phyloP scores from a whole-genome alignment of 2,329 filamentous ascomycete species.

The Arachnopeziza araneosa region DNA sequence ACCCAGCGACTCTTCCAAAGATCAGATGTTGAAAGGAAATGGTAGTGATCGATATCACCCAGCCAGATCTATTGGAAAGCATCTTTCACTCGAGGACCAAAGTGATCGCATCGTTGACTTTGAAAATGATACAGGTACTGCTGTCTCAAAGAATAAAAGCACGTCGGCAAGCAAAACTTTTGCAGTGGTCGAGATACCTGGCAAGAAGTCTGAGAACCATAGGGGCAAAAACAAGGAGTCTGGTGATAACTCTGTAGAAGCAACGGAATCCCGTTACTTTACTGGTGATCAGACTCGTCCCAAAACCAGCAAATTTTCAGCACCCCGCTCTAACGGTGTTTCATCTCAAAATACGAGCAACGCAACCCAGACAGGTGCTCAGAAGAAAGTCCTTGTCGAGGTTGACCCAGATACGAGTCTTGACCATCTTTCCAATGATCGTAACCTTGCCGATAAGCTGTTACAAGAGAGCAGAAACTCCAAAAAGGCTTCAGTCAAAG shows the following conservation, averaged over 20 bases:
- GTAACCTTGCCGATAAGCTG: background rate
- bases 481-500: background rate
- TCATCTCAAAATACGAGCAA: background rate
- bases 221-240: background rate
- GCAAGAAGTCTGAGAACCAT: background rate
- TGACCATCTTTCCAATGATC: background rate
- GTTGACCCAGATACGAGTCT: background rate
- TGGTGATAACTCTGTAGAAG: background rate
- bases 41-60: background rate
- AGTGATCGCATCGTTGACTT: constrained; percentile 1
- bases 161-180: background rate
- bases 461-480: background rate
- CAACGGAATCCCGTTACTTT: background rate
- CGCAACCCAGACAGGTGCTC: background rate
- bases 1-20: too few species aligned
- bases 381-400: background rate
- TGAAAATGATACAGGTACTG: background rate
- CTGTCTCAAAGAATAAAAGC: background rate
- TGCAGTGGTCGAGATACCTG: too few species aligned
- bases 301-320: background rate
- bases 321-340: background rate
- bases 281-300: background rate
- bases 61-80: background rate
- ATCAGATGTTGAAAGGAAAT: too few species aligned
- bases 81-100: background rate